Evolutionary conservation across 164 flowering plant species (phyloP).

Genomic region (Protea cynaroides): DNA sequence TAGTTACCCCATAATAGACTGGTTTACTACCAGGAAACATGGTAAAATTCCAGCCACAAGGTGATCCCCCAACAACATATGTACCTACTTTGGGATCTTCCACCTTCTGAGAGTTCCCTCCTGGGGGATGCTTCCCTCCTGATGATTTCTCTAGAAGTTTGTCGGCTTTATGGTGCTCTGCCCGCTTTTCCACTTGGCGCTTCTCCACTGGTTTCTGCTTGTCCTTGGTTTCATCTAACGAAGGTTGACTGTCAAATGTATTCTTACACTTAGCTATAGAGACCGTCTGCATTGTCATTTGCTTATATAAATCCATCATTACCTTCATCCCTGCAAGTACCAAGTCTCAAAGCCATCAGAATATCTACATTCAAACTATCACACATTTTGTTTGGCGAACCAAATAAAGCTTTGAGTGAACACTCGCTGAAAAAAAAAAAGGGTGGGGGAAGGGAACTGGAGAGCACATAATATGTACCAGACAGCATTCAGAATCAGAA

Average conservation of each 20-base stretch:
- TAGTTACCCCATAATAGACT: conserved; percentile 63
- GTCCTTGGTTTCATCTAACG: conserved; percentile 16
- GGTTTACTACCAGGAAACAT: conserved; percentile 37
- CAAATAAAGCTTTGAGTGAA: too few relatives aligned
- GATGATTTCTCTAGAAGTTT: conserved; percentile 10
- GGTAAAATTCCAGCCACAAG: conserved; percentile 81
- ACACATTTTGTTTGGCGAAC: too few relatives aligned
- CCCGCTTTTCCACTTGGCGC: conserved; percentile 15
- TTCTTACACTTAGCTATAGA: conserved; percentile 19
- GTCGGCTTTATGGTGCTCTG: conserved; percentile 18
- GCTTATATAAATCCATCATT: conserved; percentile 44
- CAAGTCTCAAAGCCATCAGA: background rate
- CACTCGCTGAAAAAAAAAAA: too few relatives aligned
- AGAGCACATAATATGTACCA: background rate
- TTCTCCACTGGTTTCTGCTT: conserved; percentile 15
- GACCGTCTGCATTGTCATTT: conserved; percentile 30
- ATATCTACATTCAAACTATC: too few relatives aligned
- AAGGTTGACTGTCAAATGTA: conserved; percentile 13
- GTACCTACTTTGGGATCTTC: conserved; percentile 16
- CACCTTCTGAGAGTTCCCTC: conserved; percentile 20
- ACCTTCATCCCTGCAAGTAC: conserved; percentile 49
- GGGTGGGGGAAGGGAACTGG: too few relatives aligned
- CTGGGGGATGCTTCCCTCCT: conserved; percentile 16
- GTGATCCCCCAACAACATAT: conserved; percentile 70
- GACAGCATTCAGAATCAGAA: background rate